Evolutionary conservation across 2,329 filamentous ascomycete genomes (phyloP).

Genomic region (Talaromyces rugulosus): DNA sequence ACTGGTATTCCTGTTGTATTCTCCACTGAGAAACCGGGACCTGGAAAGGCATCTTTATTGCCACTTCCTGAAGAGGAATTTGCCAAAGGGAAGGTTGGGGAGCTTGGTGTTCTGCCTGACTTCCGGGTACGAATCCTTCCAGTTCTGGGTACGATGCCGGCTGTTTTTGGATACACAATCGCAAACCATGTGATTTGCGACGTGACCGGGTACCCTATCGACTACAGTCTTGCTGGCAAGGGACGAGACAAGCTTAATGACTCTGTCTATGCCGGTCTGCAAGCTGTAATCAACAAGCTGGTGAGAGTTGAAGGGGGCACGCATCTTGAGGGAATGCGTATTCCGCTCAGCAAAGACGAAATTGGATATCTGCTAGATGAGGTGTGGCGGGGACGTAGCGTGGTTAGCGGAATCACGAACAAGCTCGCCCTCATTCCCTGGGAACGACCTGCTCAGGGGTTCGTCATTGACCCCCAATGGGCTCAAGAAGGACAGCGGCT

Average conservation of each 20-base stretch:
- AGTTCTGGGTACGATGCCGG: constrained; percentile 94
- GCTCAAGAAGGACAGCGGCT: constrained; percentile 67
- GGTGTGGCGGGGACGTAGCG: constrained; percentile 77
- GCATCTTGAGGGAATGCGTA: constrained; percentile 66
- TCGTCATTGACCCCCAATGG: constrained; percentile 58
- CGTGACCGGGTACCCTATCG: constrained; percentile 71
- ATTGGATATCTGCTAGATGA: constrained; percentile 88
- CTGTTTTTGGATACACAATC: constrained; percentile 85
- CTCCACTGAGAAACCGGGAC: constrained; percentile 83
- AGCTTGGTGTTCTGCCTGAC: constrained; percentile 83
- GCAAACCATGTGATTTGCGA: constrained; percentile 90
- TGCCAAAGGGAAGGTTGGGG: constrained; percentile 75
- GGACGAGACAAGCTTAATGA: constrained; percentile 90
- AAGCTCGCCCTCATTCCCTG: constrained; percentile 77
- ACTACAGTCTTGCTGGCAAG: constrained; percentile 77
- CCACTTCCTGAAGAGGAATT: constrained; percentile 87
- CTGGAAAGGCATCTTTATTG: constrained; percentile 84
- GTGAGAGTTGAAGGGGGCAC: constrained; percentile 51
- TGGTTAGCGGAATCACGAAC: constrained; percentile 75
- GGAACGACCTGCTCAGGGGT: constrained; percentile 60
- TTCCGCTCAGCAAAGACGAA: constrained; percentile 74
- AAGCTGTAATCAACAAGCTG: constrained; percentile 74
- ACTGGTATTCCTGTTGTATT: constrained; percentile 88
- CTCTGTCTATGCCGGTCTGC: constrained; percentile 68
- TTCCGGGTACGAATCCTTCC: constrained; percentile 94